These are phyloP conservation scores for Rubus parviflorus DNA, from an alignment of 306 rosid genomes.

Conservation along the genomic window DNA sequence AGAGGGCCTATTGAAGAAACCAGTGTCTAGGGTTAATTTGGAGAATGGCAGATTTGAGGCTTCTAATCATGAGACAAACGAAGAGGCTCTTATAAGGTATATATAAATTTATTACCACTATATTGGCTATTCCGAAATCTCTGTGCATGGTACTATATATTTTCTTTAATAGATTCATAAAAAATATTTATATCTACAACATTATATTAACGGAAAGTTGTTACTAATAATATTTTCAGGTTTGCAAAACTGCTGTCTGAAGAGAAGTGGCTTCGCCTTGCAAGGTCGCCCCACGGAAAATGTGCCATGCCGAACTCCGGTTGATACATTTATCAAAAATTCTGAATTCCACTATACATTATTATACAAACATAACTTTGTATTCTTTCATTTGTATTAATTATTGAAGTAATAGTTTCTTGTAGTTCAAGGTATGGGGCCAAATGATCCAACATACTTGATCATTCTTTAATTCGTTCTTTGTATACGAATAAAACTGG, in stretches of 20 bases:
- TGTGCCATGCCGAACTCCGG: neutral
- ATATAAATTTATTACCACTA: too few relatives aligned
- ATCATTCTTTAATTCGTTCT: neutral
- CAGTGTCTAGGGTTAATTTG: constrained; percentile 54
- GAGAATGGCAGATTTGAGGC: constrained; percentile 39
- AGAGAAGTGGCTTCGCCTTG: constrained; percentile 45
- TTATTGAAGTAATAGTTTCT: neutral
- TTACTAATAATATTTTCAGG: constrained; percentile 23
- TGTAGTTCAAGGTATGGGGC: neutral
- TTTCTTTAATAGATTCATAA: too few relatives aligned
- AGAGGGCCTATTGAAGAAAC: constrained; percentile 49
- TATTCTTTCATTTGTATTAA: neutral
- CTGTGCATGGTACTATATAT: too few relatives aligned
- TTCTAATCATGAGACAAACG: constrained; percentile 37
- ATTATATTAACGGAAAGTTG: neutral
- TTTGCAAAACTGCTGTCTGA: constrained; percentile 51
- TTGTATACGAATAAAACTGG: constrained; percentile 7
- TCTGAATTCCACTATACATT: neutral
- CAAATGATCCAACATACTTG: constrained; percentile 2
- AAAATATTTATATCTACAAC: neutral
- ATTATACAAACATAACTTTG: neutral
- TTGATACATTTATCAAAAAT: neutral
- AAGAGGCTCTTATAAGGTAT: constrained; percentile 55
- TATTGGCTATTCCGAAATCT: neutral
- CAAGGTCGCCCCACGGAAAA: constrained; percentile 39